Conservation (phyloP, 805 yeast species). For the Candida arabinofermentans region DNA sequence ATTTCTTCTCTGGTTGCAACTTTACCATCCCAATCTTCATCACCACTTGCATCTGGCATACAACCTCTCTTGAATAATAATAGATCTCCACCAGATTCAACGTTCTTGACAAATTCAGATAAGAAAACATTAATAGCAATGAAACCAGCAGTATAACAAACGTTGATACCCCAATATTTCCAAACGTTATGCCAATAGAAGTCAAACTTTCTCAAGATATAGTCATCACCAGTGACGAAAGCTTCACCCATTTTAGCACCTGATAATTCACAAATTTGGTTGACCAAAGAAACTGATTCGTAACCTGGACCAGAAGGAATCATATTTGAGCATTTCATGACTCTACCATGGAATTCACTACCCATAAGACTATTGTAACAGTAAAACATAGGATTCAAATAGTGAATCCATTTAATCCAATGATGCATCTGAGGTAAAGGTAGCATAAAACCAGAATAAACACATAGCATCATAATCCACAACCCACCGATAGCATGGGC, state of each 20-base stretch:
- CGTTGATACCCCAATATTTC: slow-evolving; percentile 45
- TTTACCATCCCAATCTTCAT: slow-evolving; percentile 40
- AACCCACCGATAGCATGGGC: slow-evolving; percentile 56
- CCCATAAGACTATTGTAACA: slow-evolving; percentile 51
- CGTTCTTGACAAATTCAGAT: slow-evolving; percentile 22
- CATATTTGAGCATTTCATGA: slow-evolving; percentile 45
- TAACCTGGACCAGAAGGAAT: slow-evolving; percentile 57
- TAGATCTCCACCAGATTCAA: slow-evolving; percentile 28
- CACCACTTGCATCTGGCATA: slow-evolving; percentile 25
- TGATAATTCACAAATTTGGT: slow-evolving; percentile 45
- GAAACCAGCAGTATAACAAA: slow-evolving; percentile 41
- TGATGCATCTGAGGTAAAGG: slow-evolving; percentile 45
- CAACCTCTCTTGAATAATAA: slow-evolving; percentile 42
- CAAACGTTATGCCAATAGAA: slow-evolving; percentile 39
- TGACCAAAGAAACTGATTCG: slow-evolving; percentile 34
- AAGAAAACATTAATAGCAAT: slow-evolving; percentile 22
- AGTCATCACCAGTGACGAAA: slow-evolving; percentile 33
- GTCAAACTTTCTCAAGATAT: slow-evolving; percentile 31
- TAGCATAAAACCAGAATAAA: slow-evolving; percentile 50
- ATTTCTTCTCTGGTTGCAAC: slow-evolving; percentile 24
- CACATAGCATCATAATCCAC: slow-evolving; percentile 52
- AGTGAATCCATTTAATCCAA: slow-evolving; percentile 56
- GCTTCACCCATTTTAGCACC: slow-evolving; percentile 39
- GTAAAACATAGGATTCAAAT: slow-evolving; percentile 44
- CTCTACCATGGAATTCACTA: slow-evolving; percentile 52